These are phyloP conservation scores for Datura wrightii DNA, from an alignment of 257 asterid species.

Conservation along the genomic window DNA sequence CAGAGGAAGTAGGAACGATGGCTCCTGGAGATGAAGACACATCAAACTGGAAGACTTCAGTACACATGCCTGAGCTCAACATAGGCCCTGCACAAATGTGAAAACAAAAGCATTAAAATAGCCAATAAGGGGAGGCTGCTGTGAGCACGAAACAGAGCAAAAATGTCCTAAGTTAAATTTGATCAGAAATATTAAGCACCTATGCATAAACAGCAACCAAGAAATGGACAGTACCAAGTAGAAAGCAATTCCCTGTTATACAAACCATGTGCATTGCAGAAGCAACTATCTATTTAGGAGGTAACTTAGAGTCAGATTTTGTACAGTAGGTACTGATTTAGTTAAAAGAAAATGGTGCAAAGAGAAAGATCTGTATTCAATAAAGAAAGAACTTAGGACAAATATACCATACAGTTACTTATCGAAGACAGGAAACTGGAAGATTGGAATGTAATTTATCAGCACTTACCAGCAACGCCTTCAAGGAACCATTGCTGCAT, in stretches of 20 bases:
- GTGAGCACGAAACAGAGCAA: background rate
- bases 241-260: background rate
- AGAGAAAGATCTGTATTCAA: background rate
- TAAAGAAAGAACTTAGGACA: background rate
- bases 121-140: background rate
- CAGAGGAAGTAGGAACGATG: conserved; percentile 55
- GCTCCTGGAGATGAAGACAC: conserved; percentile 58
- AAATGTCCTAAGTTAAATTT: background rate
- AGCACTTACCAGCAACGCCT: conserved; percentile 75
- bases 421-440: background rate
- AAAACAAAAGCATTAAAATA: background rate
- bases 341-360: background rate
- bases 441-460: background rate
- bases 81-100: conserved; percentile 59
- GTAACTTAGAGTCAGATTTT: background rate
- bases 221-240: background rate
- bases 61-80: conserved; percentile 82
- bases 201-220: background rate
- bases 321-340: background rate
- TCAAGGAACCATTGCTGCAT: conserved; percentile 84
- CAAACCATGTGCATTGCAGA: background rate
- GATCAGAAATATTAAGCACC: background rate
- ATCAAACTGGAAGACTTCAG: conserved; percentile 84
- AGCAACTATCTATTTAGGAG: background rate
- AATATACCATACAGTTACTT: background rate